Evolutionary conservation across 768 basidiomycete genomes (phyloP), one percentile per base, ranked within the genome.

Genomic region (Hygrophorus russula): DNA sequence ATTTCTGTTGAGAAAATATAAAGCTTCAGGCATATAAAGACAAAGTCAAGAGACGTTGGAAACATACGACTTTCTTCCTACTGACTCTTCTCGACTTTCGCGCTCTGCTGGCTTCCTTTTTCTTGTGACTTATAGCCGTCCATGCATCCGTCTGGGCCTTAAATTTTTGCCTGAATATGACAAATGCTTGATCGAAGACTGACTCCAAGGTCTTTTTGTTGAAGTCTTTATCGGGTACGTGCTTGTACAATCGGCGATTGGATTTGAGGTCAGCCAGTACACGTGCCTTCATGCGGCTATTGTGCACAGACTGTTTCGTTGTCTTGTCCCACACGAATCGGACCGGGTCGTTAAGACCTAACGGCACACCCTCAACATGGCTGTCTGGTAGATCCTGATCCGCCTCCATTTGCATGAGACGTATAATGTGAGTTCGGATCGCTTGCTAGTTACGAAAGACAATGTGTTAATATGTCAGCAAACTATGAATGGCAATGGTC

Each of bases 241-340:
- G 68, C 48, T 70, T 75, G 58, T 85, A 87, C 43, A 69, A 44
- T 20, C 59, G 62, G 7, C 78, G 70, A 19, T 73, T 72, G 10
- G 68, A 62, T 43, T 70, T 77, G 45, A 87, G 59, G 54, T 85
- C 80, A 6, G 64, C 63, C 15, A 85, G 55, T 6, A 84, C 57
- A 7, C 77, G 75, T 12, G 66, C 59, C 61, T 80, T 85, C 82
- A 85, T 85, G 11, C 72, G 69, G 8, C 69, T 65, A 46, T 87
- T 87, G 52, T 85, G 83, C 14, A 76, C 69, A 1, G 82, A 86
- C 51, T 85, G 80, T 47, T 77, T 82, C 9, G 73, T 66, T 2
- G 84, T 87, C 56, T 82, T 83, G 48, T 80, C 76, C 84, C 84
- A 87, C 3, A 84, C 78, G 49, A 86, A 86, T 14, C 83, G 78